Evolutionary conservation across 2,329 filamentous ascomycete genomes (phyloP).

Genomic region (Penicillium sclerotiorum): DNA sequence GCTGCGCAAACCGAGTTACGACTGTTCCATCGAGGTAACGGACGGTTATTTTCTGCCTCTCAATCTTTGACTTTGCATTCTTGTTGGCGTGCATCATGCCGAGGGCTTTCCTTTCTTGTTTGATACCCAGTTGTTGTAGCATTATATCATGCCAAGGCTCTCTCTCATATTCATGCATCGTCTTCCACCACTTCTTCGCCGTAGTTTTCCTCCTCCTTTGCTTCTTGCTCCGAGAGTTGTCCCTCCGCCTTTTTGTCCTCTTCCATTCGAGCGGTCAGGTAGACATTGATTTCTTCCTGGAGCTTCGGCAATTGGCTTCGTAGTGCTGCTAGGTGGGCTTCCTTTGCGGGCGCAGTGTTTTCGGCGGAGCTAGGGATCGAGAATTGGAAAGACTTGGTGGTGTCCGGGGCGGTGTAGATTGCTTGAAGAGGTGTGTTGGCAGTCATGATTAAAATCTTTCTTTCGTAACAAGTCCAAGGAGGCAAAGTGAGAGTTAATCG

Average conservation of each 20-base stretch:
- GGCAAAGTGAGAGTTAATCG: background rate
- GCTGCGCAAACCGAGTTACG: conserved; percentile 62
- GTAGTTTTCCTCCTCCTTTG: conserved; percentile 65
- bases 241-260: conserved; percentile 56
- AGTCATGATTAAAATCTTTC: conserved; percentile 9
- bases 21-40: conserved; percentile 26
- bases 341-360: conserved; percentile 45
- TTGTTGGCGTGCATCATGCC: conserved; percentile 6
- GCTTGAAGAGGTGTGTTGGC: conserved; percentile 23
- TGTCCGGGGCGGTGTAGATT: conserved; percentile 32
- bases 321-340: conserved; percentile 57
- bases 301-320: conserved; percentile 52
- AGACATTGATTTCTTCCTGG: conserved; percentile 62
- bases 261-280: conserved; percentile 64
- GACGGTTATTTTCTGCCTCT: conserved; percentile 15
- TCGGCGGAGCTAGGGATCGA: conserved; percentile 24
- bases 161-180: conserved; percentile 54
- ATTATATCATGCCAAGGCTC: conserved; percentile 29
- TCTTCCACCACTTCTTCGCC: conserved; percentile 78
- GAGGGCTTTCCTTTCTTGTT: conserved; percentile 22
- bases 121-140: conserved; percentile 38
- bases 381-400: conserved; percentile 37
- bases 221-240: conserved; percentile 40
- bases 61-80: conserved; percentile 6
- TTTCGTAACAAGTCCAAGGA: background rate